Evolutionary conservation across 495 filamentous ascomycete species (phyloP).

Genomic region (Acidiella bohemica): DNA sequence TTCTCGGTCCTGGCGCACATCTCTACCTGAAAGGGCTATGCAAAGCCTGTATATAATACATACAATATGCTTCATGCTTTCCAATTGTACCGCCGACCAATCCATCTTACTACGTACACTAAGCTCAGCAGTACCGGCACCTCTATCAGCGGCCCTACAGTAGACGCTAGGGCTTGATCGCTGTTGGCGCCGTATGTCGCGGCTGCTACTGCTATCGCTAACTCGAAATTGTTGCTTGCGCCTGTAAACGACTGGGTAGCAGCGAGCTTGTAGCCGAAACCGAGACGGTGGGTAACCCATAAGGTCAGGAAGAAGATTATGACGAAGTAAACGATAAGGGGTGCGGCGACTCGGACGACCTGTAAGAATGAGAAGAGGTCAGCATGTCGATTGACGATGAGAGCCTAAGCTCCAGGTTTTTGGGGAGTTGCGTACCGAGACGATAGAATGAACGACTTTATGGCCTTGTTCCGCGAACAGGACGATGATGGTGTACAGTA

Average conservation of each 20-base stretch:
- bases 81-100: not conserved
- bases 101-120: constrained; percentile 2
- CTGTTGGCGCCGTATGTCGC: constrained; percentile 68
- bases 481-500: constrained; percentile 75
- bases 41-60: too few species aligned
- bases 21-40: too few species aligned
- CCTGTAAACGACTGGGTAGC: constrained; percentile 84
- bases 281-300: constrained; percentile 35
- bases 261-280: constrained; percentile 58
- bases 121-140: constrained; percentile 40
- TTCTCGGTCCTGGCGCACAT: too few species aligned
- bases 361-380: not conserved
- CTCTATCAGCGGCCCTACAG: constrained; percentile 81
- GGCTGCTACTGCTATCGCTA: constrained; percentile 83
- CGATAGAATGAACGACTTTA: constrained; percentile 70
- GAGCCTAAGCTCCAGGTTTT: too few species aligned
- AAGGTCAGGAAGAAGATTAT: constrained; percentile 62
- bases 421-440: constrained; percentile 35
- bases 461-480: constrained; percentile 74
- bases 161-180: constrained; percentile 73
- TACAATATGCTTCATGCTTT: too few species aligned
- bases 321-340: constrained; percentile 65
- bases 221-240: constrained; percentile 90
- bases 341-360: constrained; percentile 68
- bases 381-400: not conserved